Evolutionary conservation across 140 eudicot species (phyloP).

Genomic region (Flaveria floridana): DNA sequence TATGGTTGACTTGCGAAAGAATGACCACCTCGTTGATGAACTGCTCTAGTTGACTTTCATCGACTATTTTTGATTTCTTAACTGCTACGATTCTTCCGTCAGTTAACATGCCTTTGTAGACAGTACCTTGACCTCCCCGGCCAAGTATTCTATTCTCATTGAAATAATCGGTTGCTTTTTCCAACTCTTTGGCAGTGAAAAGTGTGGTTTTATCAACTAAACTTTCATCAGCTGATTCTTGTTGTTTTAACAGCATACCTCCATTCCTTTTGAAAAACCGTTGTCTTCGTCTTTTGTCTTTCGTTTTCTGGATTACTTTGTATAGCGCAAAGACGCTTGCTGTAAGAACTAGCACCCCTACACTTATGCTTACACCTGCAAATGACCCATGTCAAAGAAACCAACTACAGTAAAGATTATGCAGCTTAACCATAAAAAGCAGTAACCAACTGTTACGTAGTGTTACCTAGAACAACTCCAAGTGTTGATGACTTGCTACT

Average conservation of each 20-base stretch:
- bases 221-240: slow-evolving; percentile 32
- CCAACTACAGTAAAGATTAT: background rate
- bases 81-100: slow-evolving; percentile 49
- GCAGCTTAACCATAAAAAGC: background rate
- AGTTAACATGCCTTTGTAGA: slow-evolving; percentile 45
- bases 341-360: slow-evolving; percentile 30
- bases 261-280: slow-evolving; percentile 41
- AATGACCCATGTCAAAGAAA: background rate
- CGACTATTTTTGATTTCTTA: slow-evolving; percentile 38
- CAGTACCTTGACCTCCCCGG: slow-evolving; percentile 49
- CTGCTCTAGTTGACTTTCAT: slow-evolving; percentile 39
- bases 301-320: slow-evolving; percentile 24
- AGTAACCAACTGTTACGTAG: background rate
- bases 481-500: slow-evolving; percentile 22
- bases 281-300: slow-evolving; percentile 30
- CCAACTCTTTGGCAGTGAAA: slow-evolving; percentile 39
- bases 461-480: slow-evolving; percentile 37
- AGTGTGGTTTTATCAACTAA: slow-evolving; percentile 36
- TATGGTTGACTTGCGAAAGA: slow-evolving; percentile 43
- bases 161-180: slow-evolving; percentile 45
- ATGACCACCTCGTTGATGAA: slow-evolving; percentile 47
- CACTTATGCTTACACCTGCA: slow-evolving; percentile 36
- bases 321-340: slow-evolving; percentile 20
- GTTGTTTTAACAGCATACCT: slow-evolving; percentile 36
- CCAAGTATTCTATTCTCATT: slow-evolving; percentile 42